Conservation (phyloP, 176 grass and related monocot species). For the Saccharum officinarum region DNA sequence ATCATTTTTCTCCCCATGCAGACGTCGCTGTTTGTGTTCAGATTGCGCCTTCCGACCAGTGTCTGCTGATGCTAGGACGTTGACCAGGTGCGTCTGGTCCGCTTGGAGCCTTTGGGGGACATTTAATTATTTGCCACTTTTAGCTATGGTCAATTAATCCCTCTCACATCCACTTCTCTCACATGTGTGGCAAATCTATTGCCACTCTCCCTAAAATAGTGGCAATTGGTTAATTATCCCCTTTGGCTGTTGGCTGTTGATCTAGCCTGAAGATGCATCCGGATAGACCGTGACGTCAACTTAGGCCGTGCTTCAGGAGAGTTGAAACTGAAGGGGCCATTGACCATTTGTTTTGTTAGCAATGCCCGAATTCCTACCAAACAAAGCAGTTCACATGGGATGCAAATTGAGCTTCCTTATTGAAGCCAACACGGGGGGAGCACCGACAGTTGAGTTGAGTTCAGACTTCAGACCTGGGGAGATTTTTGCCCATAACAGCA, state of each 20-base stretch:
- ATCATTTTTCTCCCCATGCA: background rate
- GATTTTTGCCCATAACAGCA: slow-evolving; percentile 5
- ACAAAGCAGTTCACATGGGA: background rate
- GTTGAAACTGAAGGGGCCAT: background rate
- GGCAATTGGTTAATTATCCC: too few relatives aligned
- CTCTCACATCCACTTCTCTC: too few relatives aligned
- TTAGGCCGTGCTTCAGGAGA: background rate
- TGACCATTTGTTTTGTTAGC: background rate
- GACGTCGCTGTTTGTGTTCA: background rate
- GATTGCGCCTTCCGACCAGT: background rate
- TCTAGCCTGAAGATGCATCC: background rate
- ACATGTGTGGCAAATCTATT: too few relatives aligned
- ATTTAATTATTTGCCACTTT: too few relatives aligned
- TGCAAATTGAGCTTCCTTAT: too few relatives aligned
- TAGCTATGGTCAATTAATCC: too few relatives aligned
- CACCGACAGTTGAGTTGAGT: background rate
- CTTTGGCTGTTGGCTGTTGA: too few relatives aligned
- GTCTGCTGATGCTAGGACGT: background rate
- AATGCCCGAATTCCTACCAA: background rate
- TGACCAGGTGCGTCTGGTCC: background rate
- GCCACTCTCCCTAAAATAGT: too few relatives aligned
- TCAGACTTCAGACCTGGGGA: too few relatives aligned
- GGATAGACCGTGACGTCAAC: background rate
- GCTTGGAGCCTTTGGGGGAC: background rate
- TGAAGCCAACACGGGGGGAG: too few relatives aligned